Conservation (phyloP, 2,329 filamentous ascomycete species). For the Alternaria sp. region DNA sequence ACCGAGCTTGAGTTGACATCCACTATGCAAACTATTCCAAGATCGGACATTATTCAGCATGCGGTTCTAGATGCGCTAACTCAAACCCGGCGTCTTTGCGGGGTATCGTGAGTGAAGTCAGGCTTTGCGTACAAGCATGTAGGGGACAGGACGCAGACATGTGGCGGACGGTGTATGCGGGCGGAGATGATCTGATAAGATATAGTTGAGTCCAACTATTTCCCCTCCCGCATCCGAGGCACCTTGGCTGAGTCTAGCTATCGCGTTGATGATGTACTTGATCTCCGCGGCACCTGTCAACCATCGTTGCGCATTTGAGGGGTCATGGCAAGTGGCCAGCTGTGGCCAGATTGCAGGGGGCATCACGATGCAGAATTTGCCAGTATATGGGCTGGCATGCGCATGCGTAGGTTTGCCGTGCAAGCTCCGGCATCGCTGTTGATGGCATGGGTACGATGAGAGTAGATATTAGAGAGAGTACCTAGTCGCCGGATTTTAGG, state of each 20-base stretch:
- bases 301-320: constrained; percentile 1
- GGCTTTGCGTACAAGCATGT: constrained; percentile 2
- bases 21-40: not conserved
- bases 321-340: not conserved
- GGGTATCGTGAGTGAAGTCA: constrained; percentile 9
- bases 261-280: constrained; percentile 21
- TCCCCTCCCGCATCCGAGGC: constrained; percentile 23
- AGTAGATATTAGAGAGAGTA: constrained; percentile 8
- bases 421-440: constrained; percentile 29
- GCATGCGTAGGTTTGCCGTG: constrained; percentile 7
- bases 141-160: constrained; percentile 5
- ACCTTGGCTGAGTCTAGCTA: constrained; percentile 27
- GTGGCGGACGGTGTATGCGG: constrained; percentile 12
- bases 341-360: not conserved
- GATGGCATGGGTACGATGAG: constrained; percentile 9
- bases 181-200: constrained; percentile 45
- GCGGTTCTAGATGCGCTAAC: constrained; percentile 9
- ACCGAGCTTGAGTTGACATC: not conserved
- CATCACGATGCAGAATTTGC: not conserved
- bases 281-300: constrained; percentile 17
- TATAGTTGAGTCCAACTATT: constrained; percentile 23
- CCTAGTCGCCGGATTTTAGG: constrained; percentile 18
- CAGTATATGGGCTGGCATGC: constrained; percentile 1
- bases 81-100: not conserved
- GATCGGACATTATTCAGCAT: constrained; percentile 13